phyloP scores from a whole-genome alignment of 2,329 filamentous ascomycete species.

The Gaeumannomyces tritici region DNA sequence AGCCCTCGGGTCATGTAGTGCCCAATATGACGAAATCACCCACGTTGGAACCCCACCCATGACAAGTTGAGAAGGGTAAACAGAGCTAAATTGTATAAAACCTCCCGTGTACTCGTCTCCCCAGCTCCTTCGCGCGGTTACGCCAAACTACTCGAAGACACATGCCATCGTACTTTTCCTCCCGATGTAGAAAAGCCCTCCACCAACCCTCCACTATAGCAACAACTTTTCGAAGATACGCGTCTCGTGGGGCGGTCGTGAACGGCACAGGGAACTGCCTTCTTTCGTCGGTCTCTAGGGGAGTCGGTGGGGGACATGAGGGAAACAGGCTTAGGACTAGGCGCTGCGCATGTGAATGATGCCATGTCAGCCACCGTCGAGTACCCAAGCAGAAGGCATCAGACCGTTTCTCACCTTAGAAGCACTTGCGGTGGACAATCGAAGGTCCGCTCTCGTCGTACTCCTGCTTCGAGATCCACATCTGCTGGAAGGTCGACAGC shows the following conservation, averaged over 20 bases:
- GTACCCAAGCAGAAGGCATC: not conserved
- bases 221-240: slow-evolving; percentile 50
- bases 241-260: slow-evolving; percentile 23
- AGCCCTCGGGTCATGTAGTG: not conserved
- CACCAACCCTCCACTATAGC: slow-evolving; percentile 42
- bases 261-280: not conserved
- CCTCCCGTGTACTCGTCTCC: slow-evolving; percentile 24
- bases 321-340: not conserved
- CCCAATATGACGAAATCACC: not conserved
- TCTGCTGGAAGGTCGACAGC: slow-evolving; percentile 99
- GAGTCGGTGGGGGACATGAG: slow-evolving; percentile 1
- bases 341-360: not conserved
- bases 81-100: slow-evolving; percentile 44
- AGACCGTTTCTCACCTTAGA: slow-evolving; percentile 59
- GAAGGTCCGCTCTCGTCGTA: slow-evolving; percentile 99
- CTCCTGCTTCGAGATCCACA: slow-evolving; percentile 99
- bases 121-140: not conserved
- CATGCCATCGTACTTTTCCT: slow-evolving; percentile 25
- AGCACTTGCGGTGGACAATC: slow-evolving; percentile 99
- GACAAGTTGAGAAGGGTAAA: slow-evolving; percentile 9
- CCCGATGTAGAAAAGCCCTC: slow-evolving; percentile 34
- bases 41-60: slow-evolving; percentile 15
- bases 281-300: not conserved
- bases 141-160: slow-evolving; percentile 4
- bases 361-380: not conserved